Conservation (phyloP, 2,329 filamentous ascomycete species). For the Eurotiales sp. region DNA sequence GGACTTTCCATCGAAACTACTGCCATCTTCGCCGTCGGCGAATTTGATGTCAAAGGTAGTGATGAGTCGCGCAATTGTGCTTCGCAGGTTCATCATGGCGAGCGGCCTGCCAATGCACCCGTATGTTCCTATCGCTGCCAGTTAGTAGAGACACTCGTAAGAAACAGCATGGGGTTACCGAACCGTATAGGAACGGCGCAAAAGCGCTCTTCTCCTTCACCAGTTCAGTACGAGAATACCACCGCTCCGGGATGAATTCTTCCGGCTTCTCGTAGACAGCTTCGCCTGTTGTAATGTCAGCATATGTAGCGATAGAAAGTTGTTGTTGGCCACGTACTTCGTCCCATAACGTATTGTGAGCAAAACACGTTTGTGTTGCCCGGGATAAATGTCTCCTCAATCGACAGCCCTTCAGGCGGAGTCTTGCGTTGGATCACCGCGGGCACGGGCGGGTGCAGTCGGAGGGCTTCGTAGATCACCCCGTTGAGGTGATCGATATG, state of each 20-base stretch:
- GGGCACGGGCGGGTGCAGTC: constrained; percentile 42
- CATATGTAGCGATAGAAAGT: neutral
- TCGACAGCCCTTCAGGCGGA: constrained; percentile 33
- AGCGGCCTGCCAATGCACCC: constrained; percentile 37
- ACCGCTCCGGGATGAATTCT: constrained; percentile 34
- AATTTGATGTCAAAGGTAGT: constrained; percentile 34
- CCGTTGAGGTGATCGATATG: constrained; percentile 33
- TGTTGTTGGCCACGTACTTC: constrained; percentile 24
- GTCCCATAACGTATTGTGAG: constrained; percentile 22
- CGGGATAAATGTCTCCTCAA: constrained; percentile 32
- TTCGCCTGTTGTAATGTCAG: constrained; percentile 19
- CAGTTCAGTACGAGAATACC: constrained; percentile 31
- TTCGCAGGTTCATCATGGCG: constrained; percentile 35
- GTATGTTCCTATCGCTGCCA: constrained; percentile 23
- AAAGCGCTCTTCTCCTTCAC: constrained; percentile 32
- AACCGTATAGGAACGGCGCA: constrained; percentile 33
- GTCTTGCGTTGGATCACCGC: constrained; percentile 37
- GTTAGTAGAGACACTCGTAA: neutral
- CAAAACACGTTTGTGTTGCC: constrained; percentile 22
- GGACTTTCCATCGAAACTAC: constrained; percentile 27
- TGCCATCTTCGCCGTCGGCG: constrained; percentile 31
- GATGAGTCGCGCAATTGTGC: constrained; percentile 31
- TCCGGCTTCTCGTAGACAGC: constrained; percentile 24
- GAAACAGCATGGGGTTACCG: neutral
- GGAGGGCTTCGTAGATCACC: constrained; percentile 42